Evolutionary conservation across 495 filamentous ascomycete genomes (phyloP), one percentile per base, ranked within the genome.

Genomic region (Penicillium arizonense): DNA sequence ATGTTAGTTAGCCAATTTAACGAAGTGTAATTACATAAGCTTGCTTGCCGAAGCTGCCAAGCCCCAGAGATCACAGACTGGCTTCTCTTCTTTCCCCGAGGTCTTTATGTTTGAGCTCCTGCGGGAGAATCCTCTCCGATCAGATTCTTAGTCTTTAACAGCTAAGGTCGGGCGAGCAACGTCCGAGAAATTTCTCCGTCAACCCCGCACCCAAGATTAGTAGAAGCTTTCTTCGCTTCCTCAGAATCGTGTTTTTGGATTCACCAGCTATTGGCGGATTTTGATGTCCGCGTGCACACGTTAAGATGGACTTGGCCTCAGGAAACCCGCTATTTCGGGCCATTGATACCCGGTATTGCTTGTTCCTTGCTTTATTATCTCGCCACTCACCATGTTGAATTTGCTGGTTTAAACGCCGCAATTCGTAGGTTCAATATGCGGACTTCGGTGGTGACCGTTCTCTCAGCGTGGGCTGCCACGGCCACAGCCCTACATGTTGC

Each of bases 401-500:
- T 30, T 2, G 9, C 28, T 30, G 5, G 6, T 30, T 30, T 7
- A 26, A 26, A 30, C 28, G 24, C 24, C 18, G 8, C 4, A 42
- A n/a, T 42, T 42, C 9, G 5, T 23, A 24, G 9, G 9, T 24
- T 14, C 14, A 26, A 16, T 5, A 58, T 55, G 56, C 35, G 40
- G n/a, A 4, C 32, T 28, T 40, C 35, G 3, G 16, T 54, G 6
- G 4, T 63, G 2, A 24, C 40, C 8, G 13, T 56, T 2, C 35
- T 53, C n/a, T 14, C 41, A 24, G 38, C 45, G 4, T 50, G 54
- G 45, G 42, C 52, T 11, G 26, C 51, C 5, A 18, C 60, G 1
- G 59, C 52, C n/a, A 47, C 56, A 10, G 58, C 62, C 2, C 62
- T 72, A 12, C 60, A 58, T 13, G 54, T 69, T 14, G 52, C 50